Base-by-base conservation (phyloP, 495 filamentous ascomycete genomes). In the Penicillium ochrochloron region DNA sequence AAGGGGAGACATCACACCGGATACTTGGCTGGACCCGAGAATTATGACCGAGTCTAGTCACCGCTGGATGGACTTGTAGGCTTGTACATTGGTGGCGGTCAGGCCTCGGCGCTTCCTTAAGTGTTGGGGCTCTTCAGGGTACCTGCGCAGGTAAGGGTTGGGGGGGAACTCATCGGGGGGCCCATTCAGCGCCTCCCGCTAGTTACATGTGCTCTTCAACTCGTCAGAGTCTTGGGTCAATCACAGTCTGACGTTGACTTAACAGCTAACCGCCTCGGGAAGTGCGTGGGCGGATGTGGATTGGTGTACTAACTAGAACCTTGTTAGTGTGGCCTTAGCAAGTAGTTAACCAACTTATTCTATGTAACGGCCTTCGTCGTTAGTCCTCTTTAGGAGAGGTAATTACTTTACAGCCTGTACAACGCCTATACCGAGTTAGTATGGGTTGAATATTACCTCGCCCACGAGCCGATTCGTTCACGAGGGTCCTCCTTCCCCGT, bases 91-190 rank as follows among this genome's bases (percentile, higher is more conserved):
- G 17, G 62, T 59, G 55, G 55, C 59, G 59, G 59, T 61, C 59
- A 59, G 23, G 35, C 39, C 41, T 31, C n/a, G 12, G 48, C 25
- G 23, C 25, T 51, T 31, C 8, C 8, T 11, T n/a, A 48, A 25
- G 10, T 17, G 53, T 52, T 56, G 53, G 55, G 59, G 57, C 57
- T 56, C 53, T 56, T 57, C 33, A 58, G 66, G 66, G 62, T 63
- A 69, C 66, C 63, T 63, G 63, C 63, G 63, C 60, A 50, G 35
- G 50, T 17, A 65, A 69, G 66, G 60, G 62, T 59, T 44, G 51
- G 37, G 54, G 42, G n/a, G 42, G 42, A 23, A 17, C 15, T 42
- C 52, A 58, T 50, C 37, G 34, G 19, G n/a, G 35, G 37, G 15
- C 21, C 35, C 56, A 27, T 56, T 33, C 35, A 58, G 48, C 33